Evolutionary conservation across 2,329 filamentous ascomycete genomes (phyloP), one percentile per base, ranked within the genome.

Genomic region (Ascosphaera aggregata): DNA sequence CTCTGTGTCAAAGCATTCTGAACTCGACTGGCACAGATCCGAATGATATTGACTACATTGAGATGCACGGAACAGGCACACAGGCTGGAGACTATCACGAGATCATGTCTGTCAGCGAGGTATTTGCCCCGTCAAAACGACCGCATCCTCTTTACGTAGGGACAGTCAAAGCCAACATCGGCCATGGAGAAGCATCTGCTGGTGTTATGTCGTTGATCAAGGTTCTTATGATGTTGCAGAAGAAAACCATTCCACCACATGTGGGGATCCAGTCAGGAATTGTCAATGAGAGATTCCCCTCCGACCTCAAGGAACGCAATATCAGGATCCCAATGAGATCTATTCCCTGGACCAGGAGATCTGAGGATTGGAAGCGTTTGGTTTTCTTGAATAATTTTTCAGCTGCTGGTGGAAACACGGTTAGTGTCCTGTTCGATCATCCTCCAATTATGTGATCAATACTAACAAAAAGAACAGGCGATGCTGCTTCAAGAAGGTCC

Each of bases 51-150:
- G 73, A 73, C 54, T 91, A 86, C 49, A 74, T 92, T 7, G 82
- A 91, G 57, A 82, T 89, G 74, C 81, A 92, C 54, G 82, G 80
- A 11, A 92, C 82, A 2, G 82, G 82, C 22, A 92, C 80, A 0
- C 80, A 89, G 54, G 80, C 78, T 22, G 82, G 80, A 43, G 82
- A 92, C 50, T 74, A 73, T 5, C 77, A 73, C 3, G 84, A 93
- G 54, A 85, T 86, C 76, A 64, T 71, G 1, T 82, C 76, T 0
- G 77, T 91, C 37, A 71, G 73, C 17, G 63, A 68, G 37, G 62
- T 68, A 16, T 77, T 76, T 46, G 71, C 69, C 35, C 65, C 68
- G 17, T 8, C 18, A 17, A n/a, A 20, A n/a, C 30, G 40, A 34
- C 19, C 20, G 38, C 39, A 22, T 17, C n/a, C 15, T 7, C 24